phyloP scores from a whole-genome alignment of 1,284 basidiomycete genomes.

The Xerocomus amazonicus region DNA sequence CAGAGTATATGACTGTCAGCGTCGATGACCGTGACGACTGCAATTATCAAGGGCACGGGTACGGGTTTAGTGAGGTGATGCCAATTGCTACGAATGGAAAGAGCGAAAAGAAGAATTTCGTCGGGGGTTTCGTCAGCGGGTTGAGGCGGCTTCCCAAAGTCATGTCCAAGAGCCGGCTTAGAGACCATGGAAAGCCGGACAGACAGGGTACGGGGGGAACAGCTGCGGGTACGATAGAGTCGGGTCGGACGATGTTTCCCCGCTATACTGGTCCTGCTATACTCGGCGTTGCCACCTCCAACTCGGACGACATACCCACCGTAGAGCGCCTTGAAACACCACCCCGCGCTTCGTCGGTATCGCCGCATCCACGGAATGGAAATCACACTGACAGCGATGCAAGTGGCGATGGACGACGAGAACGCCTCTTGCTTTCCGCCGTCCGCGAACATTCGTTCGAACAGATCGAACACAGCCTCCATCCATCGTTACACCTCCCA shows the following conservation, averaged over 20 bases:
- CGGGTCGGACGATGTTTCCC: constrained; percentile 9
- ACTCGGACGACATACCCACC: constrained; percentile 31
- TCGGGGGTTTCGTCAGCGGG: constrained; percentile 31
- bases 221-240: constrained; percentile 5
- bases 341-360: constrained; percentile 25
- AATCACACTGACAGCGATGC: constrained; percentile 19
- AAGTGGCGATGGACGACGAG: constrained; percentile 22
- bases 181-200: constrained; percentile 22
- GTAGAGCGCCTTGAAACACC: constrained; percentile 30
- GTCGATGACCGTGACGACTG: constrained; percentile 27
- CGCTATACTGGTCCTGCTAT: constrained; percentile 19
- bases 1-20: constrained; percentile 35
- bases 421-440: constrained; percentile 23
- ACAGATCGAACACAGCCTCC: constrained; percentile 17
- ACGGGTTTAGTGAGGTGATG: constrained; percentile 25
- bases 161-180: constrained; percentile 29
- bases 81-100: constrained; percentile 22
- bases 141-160: constrained; percentile 32
- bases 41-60: constrained; percentile 18
- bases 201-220: constrained; percentile 16
- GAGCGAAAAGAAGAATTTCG: constrained; percentile 31
- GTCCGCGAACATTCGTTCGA: constrained; percentile 28
- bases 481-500: constrained; percentile 11
- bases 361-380: constrained; percentile 16
- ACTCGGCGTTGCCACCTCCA: constrained; percentile 20